Percentiles rank a stretch among this genome's conserved stretches.
phyloP scores from a whole-genome alignment of 1,284 basidiomycete genomes.

The Cryptococcus hybrid region DNA sequence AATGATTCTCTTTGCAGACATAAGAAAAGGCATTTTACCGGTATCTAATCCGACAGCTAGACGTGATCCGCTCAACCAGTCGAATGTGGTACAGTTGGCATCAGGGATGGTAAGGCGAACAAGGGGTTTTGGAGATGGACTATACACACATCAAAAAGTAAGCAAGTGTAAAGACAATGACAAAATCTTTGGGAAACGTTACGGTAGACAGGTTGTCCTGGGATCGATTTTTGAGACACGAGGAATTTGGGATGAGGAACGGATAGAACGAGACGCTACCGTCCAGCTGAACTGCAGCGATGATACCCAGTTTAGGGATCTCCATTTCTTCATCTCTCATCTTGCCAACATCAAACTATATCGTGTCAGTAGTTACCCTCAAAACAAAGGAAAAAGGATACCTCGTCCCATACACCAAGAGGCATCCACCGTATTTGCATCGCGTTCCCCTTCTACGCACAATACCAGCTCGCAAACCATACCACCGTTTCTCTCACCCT shows the following conservation, averaged over 20 bases:
- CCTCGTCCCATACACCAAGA: constrained; percentile 67
- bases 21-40: constrained; percentile 54
- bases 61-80: constrained; percentile 80
- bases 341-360: constrained; percentile 11
- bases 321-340: background rate
- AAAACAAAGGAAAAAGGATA: constrained; percentile 10
- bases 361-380: background rate
- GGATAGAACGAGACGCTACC: constrained; percentile 70
- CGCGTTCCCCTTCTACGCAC: constrained; percentile 70
- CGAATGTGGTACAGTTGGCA: constrained; percentile 67
- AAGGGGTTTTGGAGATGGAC: constrained; percentile 57
- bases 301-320: constrained; percentile 70
- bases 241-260: constrained; percentile 65
- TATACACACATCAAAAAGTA: constrained; percentile 22
- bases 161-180: no score
- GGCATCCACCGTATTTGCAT: constrained; percentile 86
- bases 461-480: constrained; percentile 51
- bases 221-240: constrained; percentile 3
- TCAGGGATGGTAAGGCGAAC: constrained; percentile 70
- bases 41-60: constrained; percentile 77
- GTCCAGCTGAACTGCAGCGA: constrained; percentile 79
- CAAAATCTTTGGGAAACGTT: constrained; percentile 5
- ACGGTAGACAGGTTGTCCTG: constrained; percentile 30
- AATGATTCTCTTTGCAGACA: background rate
- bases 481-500: constrained; percentile 3